Conservation (phyloP, 1,284 basidiomycete species). For the Bjerkandera adusta region DNA sequence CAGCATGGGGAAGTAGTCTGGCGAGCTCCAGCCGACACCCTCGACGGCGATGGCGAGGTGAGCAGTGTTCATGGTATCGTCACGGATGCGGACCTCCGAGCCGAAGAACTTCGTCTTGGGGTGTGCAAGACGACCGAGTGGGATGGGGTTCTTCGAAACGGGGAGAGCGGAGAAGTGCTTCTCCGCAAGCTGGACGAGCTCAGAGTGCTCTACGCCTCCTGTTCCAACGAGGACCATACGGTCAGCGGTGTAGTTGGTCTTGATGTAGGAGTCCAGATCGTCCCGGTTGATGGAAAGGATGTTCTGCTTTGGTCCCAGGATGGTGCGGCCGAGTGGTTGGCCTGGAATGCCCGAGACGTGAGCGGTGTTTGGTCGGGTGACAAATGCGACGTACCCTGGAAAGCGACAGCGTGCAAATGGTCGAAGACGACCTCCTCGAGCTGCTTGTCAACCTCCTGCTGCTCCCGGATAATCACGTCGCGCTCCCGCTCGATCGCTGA, state of each 20-base stretch:
- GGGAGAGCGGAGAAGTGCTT: slow-evolving; percentile 92
- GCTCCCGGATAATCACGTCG: slow-evolving; percentile 96
- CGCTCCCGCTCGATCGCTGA: slow-evolving; percentile 93
- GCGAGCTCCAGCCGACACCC: slow-evolving; percentile 96
- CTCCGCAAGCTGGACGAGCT: slow-evolving; percentile 93
- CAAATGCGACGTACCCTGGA: slow-evolving; percentile 66
- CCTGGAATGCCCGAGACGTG: slow-evolving; percentile 39
- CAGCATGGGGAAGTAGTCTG: slow-evolving; percentile 99
- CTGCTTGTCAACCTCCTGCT: slow-evolving; percentile 99
- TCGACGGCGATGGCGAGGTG: slow-evolving; percentile 98
- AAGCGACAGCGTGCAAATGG: slow-evolving; percentile 95
- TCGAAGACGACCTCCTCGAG: slow-evolving; percentile 98
- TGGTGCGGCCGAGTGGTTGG: slow-evolving; percentile 95
- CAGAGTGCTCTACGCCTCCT: slow-evolving; percentile 91
- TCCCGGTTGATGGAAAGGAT: slow-evolving; percentile 95
- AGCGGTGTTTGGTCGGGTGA: slow-evolving; percentile 13
- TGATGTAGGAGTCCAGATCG: slow-evolving; percentile 91
- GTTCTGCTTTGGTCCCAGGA: slow-evolving; percentile 95
- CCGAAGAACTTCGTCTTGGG: slow-evolving; percentile 85
- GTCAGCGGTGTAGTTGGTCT: slow-evolving; percentile 98
- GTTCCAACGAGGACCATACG: slow-evolving; percentile 98
- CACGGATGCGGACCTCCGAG: slow-evolving; percentile 93
- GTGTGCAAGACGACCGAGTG: slow-evolving; percentile 79
- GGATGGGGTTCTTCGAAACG: slow-evolving; percentile 84
- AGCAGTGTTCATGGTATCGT: slow-evolving; percentile 87